phyloP scores from a whole-genome alignment of 2,329 filamentous ascomycete genomes.

The Neonectria coccinea region DNA sequence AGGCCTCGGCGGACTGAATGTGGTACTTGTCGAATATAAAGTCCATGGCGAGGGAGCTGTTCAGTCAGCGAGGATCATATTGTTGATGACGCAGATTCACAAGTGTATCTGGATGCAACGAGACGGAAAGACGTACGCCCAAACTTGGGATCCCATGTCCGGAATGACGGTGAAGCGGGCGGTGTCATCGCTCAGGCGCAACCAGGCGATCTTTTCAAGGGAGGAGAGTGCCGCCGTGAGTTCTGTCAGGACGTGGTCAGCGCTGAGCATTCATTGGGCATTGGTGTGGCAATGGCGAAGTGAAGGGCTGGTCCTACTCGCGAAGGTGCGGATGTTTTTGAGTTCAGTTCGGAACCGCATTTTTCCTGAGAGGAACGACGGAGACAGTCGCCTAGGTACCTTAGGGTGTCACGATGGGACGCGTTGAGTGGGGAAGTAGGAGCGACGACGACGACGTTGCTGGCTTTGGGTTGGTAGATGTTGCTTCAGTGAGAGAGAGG shows the following conservation, averaged over 20 bases:
- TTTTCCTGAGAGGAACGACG: conserved; percentile 41
- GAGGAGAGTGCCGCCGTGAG: conserved; percentile 73
- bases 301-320: conserved; percentile 58
- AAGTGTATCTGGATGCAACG: not conserved
- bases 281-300: not conserved
- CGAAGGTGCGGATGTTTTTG: conserved; percentile 74
- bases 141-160: conserved; percentile 94
- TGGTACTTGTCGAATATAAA: conserved; percentile 89
- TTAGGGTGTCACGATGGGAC: not conserved
- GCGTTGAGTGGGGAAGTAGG: conserved; percentile 19
- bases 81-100: not conserved
- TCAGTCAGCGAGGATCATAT: conserved; percentile 10
- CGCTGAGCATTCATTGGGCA: not conserved
- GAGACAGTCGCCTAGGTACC: conserved; percentile 12
- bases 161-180: conserved; percentile 96
- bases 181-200: conserved; percentile 86
- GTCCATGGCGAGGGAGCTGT: conserved; percentile 73
- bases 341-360: conserved; percentile 77
- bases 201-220: conserved; percentile 87
- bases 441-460: not conserved
- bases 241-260: conserved; percentile 56
- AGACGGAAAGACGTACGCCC: conserved; percentile 73
- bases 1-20: conserved; percentile 83
- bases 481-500: conserved; percentile 22
- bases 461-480: not conserved